phyloP scores from a whole-genome alignment of 2,329 filamentous ascomycete genomes.

The Aspergillus neoniger region DNA sequence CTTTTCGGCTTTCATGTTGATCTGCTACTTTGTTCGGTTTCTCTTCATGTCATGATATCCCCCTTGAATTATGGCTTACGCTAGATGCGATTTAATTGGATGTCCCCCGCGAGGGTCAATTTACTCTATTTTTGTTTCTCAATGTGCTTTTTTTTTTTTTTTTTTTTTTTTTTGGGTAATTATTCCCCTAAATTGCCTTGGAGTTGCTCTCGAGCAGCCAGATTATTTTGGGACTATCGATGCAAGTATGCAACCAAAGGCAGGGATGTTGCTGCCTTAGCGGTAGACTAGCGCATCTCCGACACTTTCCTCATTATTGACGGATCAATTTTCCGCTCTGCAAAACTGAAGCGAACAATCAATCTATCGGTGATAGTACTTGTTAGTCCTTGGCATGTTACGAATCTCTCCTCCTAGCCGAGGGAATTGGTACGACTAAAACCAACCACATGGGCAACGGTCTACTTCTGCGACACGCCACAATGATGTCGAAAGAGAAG shows the following conservation, averaged over 20 bases:
- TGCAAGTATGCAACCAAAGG: neutral
- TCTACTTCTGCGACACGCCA: neutral
- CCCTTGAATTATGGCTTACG: slow-evolving; percentile 17
- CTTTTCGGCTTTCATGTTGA: slow-evolving; percentile 5
- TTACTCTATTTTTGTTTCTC: neutral
- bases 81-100: slow-evolving; percentile 9
- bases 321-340: neutral
- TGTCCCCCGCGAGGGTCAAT: neutral
- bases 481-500: neutral
- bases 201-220: neutral
- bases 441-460: neutral
- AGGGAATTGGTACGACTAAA: neutral
- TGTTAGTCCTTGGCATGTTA: neutral
- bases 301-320: neutral
- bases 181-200: neutral
- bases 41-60: slow-evolving; percentile 23
- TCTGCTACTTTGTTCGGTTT: neutral
- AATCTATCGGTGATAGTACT: neutral
- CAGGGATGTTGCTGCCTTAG: neutral
- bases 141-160: neutral
- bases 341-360: neutral
- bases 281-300: neutral
- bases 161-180: neutral
- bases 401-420: neutral
- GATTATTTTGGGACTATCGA: neutral